Evolutionary conservation across 2,329 filamentous ascomycete genomes (phyloP), one percentile per base, ranked within the genome.

Genomic region (Penicillium sp.): DNA sequence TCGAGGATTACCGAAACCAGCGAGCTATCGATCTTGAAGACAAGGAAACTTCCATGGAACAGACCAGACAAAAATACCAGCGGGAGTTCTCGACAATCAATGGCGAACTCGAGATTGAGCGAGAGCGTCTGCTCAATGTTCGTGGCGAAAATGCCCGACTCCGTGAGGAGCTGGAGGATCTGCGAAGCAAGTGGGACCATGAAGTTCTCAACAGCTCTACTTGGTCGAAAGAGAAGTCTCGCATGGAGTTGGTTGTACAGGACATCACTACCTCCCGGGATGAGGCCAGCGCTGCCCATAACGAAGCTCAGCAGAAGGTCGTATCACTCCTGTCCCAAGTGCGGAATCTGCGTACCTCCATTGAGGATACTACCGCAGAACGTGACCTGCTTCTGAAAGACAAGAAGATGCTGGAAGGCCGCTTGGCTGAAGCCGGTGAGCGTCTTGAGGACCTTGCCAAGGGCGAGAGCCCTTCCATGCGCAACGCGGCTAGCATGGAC

Each of bases 21-120:
- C 87, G 93, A 47, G 93, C 93, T 57, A 96, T 96, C 75, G 95
- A 98, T 68, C 91, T 98, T 55, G 95, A 98, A 75, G 93, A 99
- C 76, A 97, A 95, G 75, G 93, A 98, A 75, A 89, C 89, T 10
- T 95, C 91, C 65, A 90, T 97, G 85, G 95, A 99, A 77, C 93
- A 98, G 76, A 97, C 93, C 44, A 87, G 93, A 69, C 95, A 93
- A 82, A 99, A 98, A 81, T 99, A 98, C 73, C 95, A 98, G 73
- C 85, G 88, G 43, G 93, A 99, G 74, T 92, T 97, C 72, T 89
- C 91, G 16, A 90, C 90, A 4, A 81, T 98, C 49, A 95, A 90
- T 52, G 92, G 93, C 67, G 95, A 99, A 76, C 86, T 99, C 26
- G 93, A 98, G 72, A 85, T 96, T 60, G 93, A 96, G 66, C 89